Evolutionary conservation across 257 asterid genomes (phyloP), one percentile per base, ranked within the genome.

Genomic region (Solanum piurae): DNA sequence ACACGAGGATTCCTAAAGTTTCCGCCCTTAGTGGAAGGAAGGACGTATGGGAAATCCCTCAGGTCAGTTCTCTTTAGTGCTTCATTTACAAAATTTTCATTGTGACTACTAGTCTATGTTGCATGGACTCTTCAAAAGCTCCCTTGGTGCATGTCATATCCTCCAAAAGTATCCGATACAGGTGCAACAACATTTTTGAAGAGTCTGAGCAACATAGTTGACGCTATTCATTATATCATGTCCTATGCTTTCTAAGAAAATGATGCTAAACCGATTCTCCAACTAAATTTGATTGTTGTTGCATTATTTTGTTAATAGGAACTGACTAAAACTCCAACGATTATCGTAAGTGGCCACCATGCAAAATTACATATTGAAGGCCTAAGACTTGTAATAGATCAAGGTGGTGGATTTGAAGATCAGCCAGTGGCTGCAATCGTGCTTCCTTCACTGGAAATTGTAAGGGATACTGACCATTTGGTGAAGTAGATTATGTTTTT

Each of bases 321-420:
- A 91, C 88, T 95, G 93, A 64, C 82, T 21, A 73, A 87, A 84
- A 91, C 91, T 71, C 93, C 93, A 6, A 95, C 98, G 0, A 89
- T 94, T 42, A 90, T 96, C 87, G 87, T 94, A 31, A 96, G 98
- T 27, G 98, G 98, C 77, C 99, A 95, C 91, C 98, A 97, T 87
- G 98, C 89, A 36, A 92, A 93, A 92, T 92, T 95, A 82, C 91
- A 95, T 64, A 74, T 94, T 12, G 97, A 94, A 82, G 98, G 93
- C 27, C 89, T 89, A 25, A 92, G 99, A 85, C 89, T 96, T 88
- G 92, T 96, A 87, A 94, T 94, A 44, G 99, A 96, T 91, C 86
- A 87, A 91, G 93, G 98, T 71, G 99, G 99, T 71, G 98, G 98
- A 20, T 52, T 94, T 29, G 94, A 89, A 88, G 38, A 49, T 60